Evolutionary conservation across 2,329 filamentous ascomycete species (phyloP).

Genomic region (Parafenestella ontariensis): DNA sequence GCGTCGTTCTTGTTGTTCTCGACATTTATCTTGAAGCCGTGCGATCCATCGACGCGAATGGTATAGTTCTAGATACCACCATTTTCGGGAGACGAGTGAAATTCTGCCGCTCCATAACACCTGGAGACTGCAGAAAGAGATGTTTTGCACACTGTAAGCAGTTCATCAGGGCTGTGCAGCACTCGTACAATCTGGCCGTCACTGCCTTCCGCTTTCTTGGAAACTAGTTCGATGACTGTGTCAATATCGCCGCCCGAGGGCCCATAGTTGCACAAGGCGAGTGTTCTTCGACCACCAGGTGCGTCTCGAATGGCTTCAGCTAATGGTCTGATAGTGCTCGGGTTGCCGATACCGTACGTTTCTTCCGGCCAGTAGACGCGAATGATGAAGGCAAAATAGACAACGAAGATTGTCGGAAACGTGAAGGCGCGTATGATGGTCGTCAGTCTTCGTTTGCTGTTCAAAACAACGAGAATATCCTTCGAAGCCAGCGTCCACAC

Average conservation of each 20-base stretch:
- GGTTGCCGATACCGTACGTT: conserved; percentile 71
- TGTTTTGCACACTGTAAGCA: conserved; percentile 66
- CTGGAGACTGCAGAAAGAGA: conserved; percentile 64
- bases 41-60: conserved; percentile 73
- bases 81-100: conserved; percentile 74
- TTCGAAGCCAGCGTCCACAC: conserved; percentile 61
- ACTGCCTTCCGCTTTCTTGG: conserved; percentile 58
- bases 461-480: conserved; percentile 59
- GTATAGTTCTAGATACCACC: conserved; percentile 83
- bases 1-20: conserved; percentile 70
- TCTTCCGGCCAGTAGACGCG: conserved; percentile 78
- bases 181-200: conserved; percentile 63
- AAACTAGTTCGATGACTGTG: conserved; percentile 69
- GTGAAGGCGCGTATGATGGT: conserved; percentile 61
- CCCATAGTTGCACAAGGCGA: conserved; percentile 80
- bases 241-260: conserved; percentile 71
- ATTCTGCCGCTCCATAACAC: conserved; percentile 78
- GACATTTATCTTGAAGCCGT: conserved; percentile 69
- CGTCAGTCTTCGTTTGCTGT: conserved; percentile 56
- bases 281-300: conserved; percentile 64
- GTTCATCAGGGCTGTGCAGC: conserved; percentile 59
- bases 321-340: conserved; percentile 67
- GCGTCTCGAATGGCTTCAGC: conserved; percentile 66
- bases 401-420: conserved; percentile 57
- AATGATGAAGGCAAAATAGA: conserved; percentile 51